phyloP scores from a whole-genome alignment of 1,284 basidiomycete genomes.

The Leccinum olivaceoglutinosum region DNA sequence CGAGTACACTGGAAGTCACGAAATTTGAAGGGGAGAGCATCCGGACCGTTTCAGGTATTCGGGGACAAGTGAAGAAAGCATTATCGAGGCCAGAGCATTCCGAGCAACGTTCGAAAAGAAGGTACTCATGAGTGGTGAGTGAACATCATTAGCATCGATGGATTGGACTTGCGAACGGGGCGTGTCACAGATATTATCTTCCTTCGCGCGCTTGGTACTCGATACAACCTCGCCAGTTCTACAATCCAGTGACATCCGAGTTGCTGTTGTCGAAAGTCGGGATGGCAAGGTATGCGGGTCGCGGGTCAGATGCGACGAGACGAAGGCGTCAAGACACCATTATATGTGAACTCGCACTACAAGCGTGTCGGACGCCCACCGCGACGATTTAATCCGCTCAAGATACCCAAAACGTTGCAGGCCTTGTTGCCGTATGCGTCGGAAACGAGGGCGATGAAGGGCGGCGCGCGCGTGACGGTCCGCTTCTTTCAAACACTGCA shows the following conservation, averaged over 20 bases:
- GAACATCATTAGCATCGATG: not conserved
- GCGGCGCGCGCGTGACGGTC: constrained; percentile 5
- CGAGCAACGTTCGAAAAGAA: constrained; percentile 99
- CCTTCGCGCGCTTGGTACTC: constrained; percentile 92
- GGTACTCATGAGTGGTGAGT: constrained; percentile 88
- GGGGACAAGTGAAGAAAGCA: constrained; percentile 96
- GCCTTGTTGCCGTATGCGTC: constrained; percentile 86
- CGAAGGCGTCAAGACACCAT: constrained; percentile 79
- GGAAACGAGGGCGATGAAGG: constrained; percentile 83
- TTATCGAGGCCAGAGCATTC: constrained; percentile 91
- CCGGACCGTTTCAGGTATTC: constrained; percentile 90
- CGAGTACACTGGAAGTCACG: constrained; percentile 86
- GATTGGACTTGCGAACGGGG: constrained; percentile 2
- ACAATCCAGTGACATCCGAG: constrained; percentile 89
- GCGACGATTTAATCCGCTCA: constrained; percentile 89
- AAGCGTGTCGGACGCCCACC: constrained; percentile 74
- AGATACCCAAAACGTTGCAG: constrained; percentile 86
- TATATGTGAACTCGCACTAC: constrained; percentile 85
- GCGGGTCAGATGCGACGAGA: constrained; percentile 90
- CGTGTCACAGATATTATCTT: constrained; percentile 79
- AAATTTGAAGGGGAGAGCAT: constrained; percentile 98
- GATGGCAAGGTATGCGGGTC: constrained; percentile 91
- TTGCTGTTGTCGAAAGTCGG: constrained; percentile 74
- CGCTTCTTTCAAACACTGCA: constrained; percentile 10
- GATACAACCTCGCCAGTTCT: constrained; percentile 91